A percentile compares a stretch with the other conserved stretches of the same genome.
Evolutionary conservation across 768 basidiomycete genomes (phyloP).

Genomic region (Mycena capillaripes): DNA sequence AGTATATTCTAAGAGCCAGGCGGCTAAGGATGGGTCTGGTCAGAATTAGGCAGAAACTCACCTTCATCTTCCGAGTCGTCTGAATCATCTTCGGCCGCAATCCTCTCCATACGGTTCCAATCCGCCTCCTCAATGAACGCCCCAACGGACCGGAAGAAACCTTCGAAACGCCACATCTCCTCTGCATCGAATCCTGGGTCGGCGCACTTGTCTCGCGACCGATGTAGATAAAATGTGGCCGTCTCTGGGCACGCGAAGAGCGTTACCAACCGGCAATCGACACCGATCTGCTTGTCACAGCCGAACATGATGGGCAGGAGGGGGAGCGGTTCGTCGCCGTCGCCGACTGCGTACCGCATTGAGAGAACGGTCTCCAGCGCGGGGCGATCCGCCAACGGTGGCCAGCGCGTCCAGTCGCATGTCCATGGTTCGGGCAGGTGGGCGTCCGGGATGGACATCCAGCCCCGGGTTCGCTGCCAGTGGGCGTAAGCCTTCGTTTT

Average conservation of each 20-base stretch:
- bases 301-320: background rate
- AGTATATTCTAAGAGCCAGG: background rate
- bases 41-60: background rate
- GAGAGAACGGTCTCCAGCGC: background rate
- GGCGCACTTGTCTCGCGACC: background rate
- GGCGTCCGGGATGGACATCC: background rate
- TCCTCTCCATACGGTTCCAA: slow-evolving; percentile 1
- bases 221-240: background rate
- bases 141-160: background rate
- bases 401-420: slow-evolving; percentile 1
- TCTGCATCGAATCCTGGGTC: background rate
- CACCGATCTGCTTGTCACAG: background rate
- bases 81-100: background rate
- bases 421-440: slow-evolving; percentile 1
- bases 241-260: background rate
- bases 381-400: background rate
- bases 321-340: too few species aligned
- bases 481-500: background rate
- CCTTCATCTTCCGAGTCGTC: too few species aligned
- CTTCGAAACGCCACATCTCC: slow-evolving; percentile 2
- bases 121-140: slow-evolving; percentile 4
- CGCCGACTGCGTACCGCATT: background rate
- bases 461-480: background rate
- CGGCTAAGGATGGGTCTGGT: background rate
- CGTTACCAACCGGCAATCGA: background rate